These are phyloP conservation scores for Dianthus caryophyllus DNA, from an alignment of 148 eudicot species.

Conservation along the genomic window DNA sequence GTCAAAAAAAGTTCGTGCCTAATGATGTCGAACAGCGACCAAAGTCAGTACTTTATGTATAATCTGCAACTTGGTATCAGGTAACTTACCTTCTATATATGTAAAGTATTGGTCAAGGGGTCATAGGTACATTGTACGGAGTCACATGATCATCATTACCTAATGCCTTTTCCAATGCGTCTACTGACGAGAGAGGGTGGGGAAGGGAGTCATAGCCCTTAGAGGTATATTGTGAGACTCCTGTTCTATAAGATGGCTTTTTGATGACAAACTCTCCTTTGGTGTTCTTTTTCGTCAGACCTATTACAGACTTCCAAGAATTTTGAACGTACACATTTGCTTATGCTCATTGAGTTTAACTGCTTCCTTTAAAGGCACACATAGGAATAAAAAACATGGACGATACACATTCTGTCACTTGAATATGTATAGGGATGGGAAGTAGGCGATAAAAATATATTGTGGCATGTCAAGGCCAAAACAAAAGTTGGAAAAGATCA, in stretches of 20 bases:
- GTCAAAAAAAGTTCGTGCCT: slow-evolving; percentile 47
- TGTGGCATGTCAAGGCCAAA: too few species aligned
- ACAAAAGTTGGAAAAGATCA: too few species aligned
- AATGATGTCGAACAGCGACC: slow-evolving; percentile 44
- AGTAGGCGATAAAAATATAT: too few species aligned
- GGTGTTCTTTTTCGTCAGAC: slow-evolving; percentile 7
- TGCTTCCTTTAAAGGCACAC: background rate
- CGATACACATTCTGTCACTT: too few species aligned
- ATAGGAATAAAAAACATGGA: too few species aligned
- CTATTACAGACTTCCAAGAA: background rate
- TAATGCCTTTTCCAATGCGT: background rate
- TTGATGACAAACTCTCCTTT: background rate
- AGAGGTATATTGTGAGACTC: background rate
- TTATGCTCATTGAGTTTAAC: background rate
- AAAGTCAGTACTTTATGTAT: slow-evolving; percentile 76
- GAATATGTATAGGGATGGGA: too few species aligned
- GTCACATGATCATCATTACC: background rate
- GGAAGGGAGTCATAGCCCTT: background rate
- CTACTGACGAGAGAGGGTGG: background rate
- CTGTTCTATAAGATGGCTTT: background rate
- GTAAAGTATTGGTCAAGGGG: background rate
- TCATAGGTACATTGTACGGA: background rate
- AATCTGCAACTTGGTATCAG: slow-evolving; percentile 95
- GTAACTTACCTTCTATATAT: slow-evolving; percentile 27
- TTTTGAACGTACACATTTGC: background rate